These are phyloP conservation scores for Magnaporthiopsis poae DNA, from an alignment of 2,329 filamentous ascomycete species.

Conservation along the genomic window DNA sequence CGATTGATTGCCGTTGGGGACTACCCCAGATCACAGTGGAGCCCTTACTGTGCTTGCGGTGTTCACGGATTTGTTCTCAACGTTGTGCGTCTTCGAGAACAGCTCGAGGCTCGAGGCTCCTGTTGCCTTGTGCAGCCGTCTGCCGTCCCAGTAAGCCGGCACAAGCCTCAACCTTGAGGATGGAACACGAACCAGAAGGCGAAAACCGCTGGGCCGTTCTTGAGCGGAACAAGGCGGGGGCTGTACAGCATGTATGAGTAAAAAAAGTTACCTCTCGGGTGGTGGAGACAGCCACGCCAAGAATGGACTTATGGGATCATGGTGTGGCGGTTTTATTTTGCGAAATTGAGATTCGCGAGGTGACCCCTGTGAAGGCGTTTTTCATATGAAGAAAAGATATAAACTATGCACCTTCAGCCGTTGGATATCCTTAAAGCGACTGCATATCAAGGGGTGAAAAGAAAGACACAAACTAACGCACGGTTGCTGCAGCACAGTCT, in stretches of 20 bases:
- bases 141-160: neutral
- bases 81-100: neutral
- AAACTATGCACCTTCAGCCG: too few relatives aligned
- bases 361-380: neutral
- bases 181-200: neutral
- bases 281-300: neutral
- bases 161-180: neutral
- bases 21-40: neutral
- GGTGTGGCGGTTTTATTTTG: neutral
- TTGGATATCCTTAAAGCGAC: too few relatives aligned
- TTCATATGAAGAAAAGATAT: neutral
- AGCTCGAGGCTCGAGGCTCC: neutral
- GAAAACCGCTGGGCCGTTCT: neutral
- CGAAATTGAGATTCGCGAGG: neutral
- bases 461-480: too few relatives aligned
- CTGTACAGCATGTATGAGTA: too few relatives aligned
- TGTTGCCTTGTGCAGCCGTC: neutral
- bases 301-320: neutral
- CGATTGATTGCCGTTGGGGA: neutral
- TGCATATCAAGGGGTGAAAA: too few relatives aligned
- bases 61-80: too few relatives aligned
- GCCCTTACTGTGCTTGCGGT: neutral
- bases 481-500: too few relatives aligned
- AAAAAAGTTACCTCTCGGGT: neutral
- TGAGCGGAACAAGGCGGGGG: too few relatives aligned